Percentiles rank a stretch among this genome's conserved stretches.
These are phyloP conservation scores for Saccharum spontaneum DNA, from an alignment of 176 grass and related monocot genomes.

Conservation along the genomic window DNA sequence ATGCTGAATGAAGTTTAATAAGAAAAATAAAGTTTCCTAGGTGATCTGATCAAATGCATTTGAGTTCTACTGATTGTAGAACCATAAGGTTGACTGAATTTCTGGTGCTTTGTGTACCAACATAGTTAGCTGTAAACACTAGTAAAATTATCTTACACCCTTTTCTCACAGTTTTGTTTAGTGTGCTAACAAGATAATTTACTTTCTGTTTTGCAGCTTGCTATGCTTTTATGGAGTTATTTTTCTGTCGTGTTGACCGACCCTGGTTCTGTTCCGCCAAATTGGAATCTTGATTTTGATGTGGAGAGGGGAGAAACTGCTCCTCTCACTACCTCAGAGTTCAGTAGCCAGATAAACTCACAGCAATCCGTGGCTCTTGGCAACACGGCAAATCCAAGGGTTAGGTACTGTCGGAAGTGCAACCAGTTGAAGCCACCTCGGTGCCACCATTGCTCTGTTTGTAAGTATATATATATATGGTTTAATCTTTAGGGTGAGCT, in stretches of 20 bases:
- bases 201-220: constrained; percentile 54
- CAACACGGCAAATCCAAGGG: constrained; percentile 44
- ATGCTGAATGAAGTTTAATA: background rate
- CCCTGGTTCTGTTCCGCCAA: constrained; percentile 75
- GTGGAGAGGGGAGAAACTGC: constrained; percentile 84
- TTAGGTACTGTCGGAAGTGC: constrained; percentile 93
- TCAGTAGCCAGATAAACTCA: constrained; percentile 53
- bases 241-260: constrained; percentile 86
- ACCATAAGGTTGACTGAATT: background rate
- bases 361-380: constrained; percentile 50
- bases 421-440: constrained; percentile 92
- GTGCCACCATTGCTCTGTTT: constrained; percentile 99
- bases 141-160: background rate
- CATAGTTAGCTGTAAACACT: background rate
- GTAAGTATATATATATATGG: constrained; percentile 45
- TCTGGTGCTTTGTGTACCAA: background rate
- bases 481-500: background rate
- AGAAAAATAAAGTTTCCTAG: background rate
- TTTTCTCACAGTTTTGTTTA: background rate
- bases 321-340: constrained; percentile 58
- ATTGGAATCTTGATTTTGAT: constrained; percentile 83
- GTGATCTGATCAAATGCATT: background rate
- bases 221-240: constrained; percentile 93
- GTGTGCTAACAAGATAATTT: constrained; percentile 14
- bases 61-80: background rate